phyloP scores from a whole-genome alignment of 2,329 filamentous ascomycete genomes.

The Fusarium sp. region DNA sequence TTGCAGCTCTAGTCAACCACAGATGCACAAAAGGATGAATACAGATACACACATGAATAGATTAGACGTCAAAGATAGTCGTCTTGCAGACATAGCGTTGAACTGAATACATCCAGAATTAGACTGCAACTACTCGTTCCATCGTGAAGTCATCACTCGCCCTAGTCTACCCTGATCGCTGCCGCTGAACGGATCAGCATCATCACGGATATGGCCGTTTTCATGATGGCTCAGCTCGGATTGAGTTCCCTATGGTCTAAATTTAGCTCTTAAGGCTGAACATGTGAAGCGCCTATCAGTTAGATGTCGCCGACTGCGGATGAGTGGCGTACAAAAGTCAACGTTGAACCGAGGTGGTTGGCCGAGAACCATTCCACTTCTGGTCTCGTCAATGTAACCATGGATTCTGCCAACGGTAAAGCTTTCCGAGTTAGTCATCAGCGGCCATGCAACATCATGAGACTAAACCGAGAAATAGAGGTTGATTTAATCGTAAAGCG shows the following conservation, averaged over 20 bases:
- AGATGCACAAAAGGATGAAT: slow-evolving; percentile 3
- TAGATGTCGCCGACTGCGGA: not conserved
- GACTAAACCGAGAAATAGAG: not conserved
- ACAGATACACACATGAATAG: slow-evolving; percentile 21
- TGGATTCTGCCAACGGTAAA: not conserved
- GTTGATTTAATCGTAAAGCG: not conserved
- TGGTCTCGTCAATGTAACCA: slow-evolving; percentile 8
- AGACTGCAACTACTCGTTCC: not conserved
- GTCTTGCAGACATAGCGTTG: not conserved
- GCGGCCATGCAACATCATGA: not conserved
- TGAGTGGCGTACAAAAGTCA: slow-evolving; percentile 11
- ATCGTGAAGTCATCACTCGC: not conserved
- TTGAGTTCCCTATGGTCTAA: slow-evolving; percentile 13
- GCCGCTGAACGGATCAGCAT: not conserved
- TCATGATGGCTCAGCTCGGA: not conserved
- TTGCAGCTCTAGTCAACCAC: not conserved
- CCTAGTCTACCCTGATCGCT: not conserved
- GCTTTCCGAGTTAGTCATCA: not conserved
- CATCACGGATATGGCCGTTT: slow-evolving; percentile 10
- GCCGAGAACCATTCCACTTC: slow-evolving; percentile 1
- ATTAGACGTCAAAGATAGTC: slow-evolving; percentile 1
- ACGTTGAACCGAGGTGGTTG: slow-evolving; percentile 1
- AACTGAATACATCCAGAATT: not conserved
- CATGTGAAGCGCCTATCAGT: not conserved
- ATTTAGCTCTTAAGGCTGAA: slow-evolving; percentile 13